Evolutionary conservation across 2,329 filamentous ascomycete species (phyloP), one percentile per base, ranked within the genome.

Genomic region (Paramyrothecium roridum): DNA sequence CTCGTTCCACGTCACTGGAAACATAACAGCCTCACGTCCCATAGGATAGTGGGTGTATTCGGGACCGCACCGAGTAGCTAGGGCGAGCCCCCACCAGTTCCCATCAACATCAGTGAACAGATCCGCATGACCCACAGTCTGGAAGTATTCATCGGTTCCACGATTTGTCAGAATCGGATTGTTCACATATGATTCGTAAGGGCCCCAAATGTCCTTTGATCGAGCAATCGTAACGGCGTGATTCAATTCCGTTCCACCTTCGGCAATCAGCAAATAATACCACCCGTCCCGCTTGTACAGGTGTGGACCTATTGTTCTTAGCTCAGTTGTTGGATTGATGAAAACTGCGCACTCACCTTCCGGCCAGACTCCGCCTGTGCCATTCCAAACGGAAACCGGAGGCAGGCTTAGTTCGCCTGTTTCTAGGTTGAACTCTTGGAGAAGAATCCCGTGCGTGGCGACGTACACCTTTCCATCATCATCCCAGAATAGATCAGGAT

Each of bases 401-500:
- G 75, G 74, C 22, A 74, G 66, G 1, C 70, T 72, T 0, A 72
- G 53, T 71, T 67, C 52, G 64, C 77, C 76, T 0, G 75, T 78
- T 3, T 71, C 63, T 2, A 79, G 65, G 40, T 79, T 56, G 1
- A 70, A 66, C 52, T 74, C 71, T 23, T 62, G 59, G 1, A 66
- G 55, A 1, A 60, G 57, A 10, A 68, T 64, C 1, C 75, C 12
- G 66, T 75, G 33, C 1, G 59, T 56, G 0, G 73, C 73, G 3
- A 82, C 75, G 55, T 84, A 85, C 0, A 76, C 70, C 55, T 74
- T 79, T 1, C 81, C 82, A 49, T 85, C 77, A 1, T 76, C 75
- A 51, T 85, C 79, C 78, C 81, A 85, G 60, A 83, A 81, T 0
- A 67, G 34, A 10, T 68, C 8, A 0, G 81, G 79, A 53, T 86